phyloP scores from a whole-genome alignment of 306 rosid species.

The Rosa rugosa region DNA sequence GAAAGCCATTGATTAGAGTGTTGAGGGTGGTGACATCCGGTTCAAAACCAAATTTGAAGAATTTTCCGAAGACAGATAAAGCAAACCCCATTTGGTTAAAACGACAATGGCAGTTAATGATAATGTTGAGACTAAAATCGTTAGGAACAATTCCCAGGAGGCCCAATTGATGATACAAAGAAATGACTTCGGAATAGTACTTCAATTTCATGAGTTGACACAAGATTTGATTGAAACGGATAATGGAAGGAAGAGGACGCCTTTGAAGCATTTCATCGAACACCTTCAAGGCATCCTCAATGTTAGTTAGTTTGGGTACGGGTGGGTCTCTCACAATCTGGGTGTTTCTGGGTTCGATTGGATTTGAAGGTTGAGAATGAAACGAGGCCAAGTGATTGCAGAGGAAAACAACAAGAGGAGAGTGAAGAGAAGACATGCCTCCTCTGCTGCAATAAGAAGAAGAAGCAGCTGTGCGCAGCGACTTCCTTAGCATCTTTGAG shows the following conservation, averaged over 20 bases:
- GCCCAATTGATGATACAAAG: slow-evolving; percentile 24
- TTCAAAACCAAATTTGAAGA: slow-evolving; percentile 25
- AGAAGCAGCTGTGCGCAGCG: neutral
- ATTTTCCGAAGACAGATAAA: slow-evolving; percentile 16
- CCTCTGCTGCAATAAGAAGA: neutral
- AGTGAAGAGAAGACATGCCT: neutral
- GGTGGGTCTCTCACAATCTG: neutral
- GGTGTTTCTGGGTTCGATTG: neutral
- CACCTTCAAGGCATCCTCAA: neutral
- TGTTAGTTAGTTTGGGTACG: neutral
- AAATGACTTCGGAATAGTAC: slow-evolving; percentile 2
- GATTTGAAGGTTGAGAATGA: neutral
- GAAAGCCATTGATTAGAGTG: neutral
- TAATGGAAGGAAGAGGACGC: neutral
- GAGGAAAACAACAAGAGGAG: neutral
- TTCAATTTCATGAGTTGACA: neutral
- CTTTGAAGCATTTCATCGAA: neutral
- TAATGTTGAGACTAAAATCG: slow-evolving; percentile 29
- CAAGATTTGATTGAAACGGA: neutral
- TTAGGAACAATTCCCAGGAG: neutral
- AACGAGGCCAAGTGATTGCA: neutral
- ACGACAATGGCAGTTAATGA: slow-evolving; percentile 35
- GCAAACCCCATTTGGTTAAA: neutral
- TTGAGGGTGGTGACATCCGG: slow-evolving; percentile 15
- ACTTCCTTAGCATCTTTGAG: neutral